Percentiles rank a stretch among this genome's conserved stretches.
Evolutionary conservation across 2,329 filamentous ascomycete genomes (phyloP).

Genomic region (Xylaria sp.): DNA sequence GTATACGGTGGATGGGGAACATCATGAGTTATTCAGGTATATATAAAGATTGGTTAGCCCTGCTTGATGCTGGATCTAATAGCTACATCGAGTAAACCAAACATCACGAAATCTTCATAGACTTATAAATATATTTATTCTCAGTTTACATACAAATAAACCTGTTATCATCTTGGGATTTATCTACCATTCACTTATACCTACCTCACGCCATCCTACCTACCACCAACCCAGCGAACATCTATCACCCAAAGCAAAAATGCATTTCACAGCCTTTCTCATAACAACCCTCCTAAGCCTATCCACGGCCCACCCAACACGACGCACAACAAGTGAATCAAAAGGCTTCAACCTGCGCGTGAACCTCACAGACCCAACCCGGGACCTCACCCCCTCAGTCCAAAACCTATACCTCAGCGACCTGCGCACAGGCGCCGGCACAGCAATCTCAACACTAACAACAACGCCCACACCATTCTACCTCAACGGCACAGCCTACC

Average conservation of each 20-base stretch:
- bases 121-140: background rate
- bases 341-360: constrained; percentile 30
- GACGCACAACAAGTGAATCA: background rate
- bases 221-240: background rate
- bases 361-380: background rate
- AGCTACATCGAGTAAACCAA: background rate
- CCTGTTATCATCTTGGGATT: background rate
- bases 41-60: background rate
- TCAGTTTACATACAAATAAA: background rate
- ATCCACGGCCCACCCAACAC: constrained; percentile 12
- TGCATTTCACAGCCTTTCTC: constrained; percentile 19
- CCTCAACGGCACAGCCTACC: constrained; percentile 26
- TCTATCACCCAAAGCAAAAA: background rate
- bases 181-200: background rate
- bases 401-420: constrained; percentile 12
- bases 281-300: constrained; percentile 8
- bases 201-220: background rate
- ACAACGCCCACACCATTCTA: constrained; percentile 10
- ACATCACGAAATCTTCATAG: background rate
- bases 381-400: background rate
- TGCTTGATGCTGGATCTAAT: background rate
- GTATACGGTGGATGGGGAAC: background rate
- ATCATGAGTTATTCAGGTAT: background rate
- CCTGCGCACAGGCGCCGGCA: constrained; percentile 13
- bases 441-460: constrained; percentile 3